phyloP scores from a whole-genome alignment of 805 yeast genomes.

The Wickerhamomyces xylosicus region DNA sequence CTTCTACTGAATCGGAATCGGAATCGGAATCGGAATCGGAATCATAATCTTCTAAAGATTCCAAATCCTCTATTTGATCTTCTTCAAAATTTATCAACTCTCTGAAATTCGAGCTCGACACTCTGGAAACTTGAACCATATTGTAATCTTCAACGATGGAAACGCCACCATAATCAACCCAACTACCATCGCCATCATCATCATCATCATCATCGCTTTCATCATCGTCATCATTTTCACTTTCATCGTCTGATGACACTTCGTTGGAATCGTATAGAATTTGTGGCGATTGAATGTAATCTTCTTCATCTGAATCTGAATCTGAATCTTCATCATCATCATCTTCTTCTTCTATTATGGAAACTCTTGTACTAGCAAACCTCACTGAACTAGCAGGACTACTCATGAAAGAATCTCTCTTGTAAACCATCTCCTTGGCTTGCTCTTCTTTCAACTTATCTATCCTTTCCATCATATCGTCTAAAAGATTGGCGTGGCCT shows the following conservation, averaged over 20 bases:
- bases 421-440: constrained; percentile 6
- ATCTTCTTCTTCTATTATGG: constrained; percentile 6
- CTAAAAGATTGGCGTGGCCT: constrained; percentile 19
- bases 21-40: constrained; percentile 6
- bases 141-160: constrained; percentile 4
- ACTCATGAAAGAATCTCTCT: constrained; percentile 2
- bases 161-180: constrained; percentile 8
- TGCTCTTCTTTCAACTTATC: constrained; percentile 7
- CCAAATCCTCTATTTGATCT: constrained; percentile 11
- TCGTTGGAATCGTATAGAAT: constrained; percentile 6
- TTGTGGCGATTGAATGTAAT: constrained; percentile 4
- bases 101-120: constrained; percentile 8
- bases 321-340: constrained; percentile 10
- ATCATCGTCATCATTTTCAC: background rate
- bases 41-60: constrained; percentile 7
- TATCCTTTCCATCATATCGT: constrained; percentile 16
- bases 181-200: constrained; percentile 6
- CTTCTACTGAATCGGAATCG: too few relatives aligned
- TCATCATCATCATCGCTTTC: constrained; percentile 5
- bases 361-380: constrained; percentile 4
- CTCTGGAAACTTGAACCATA: constrained; percentile 1
- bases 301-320: constrained; percentile 12
- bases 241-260: constrained; percentile 1
- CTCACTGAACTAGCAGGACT: constrained; percentile 1
- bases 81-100: constrained; percentile 17